Evolutionary conservation across 2,329 filamentous ascomycete genomes (phyloP).

Genomic region (Purpureocillium takamizusanense): DNA sequence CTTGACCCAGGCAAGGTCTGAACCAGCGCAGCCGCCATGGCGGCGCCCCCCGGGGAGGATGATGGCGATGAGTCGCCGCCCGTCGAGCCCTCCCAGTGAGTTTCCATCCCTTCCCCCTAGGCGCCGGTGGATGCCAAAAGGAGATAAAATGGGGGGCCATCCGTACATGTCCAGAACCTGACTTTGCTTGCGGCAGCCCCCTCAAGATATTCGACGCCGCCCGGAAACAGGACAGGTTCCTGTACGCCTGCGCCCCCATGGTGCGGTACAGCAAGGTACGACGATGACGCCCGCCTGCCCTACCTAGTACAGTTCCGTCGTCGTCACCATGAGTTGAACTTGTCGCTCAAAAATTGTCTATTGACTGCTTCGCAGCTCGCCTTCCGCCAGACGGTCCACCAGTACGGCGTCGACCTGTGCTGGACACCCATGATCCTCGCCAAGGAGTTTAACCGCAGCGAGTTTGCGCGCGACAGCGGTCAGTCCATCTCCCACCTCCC

Average conservation of each 20-base stretch:
- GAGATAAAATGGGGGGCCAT: too few species aligned
- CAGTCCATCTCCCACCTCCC: slow-evolving; percentile 5
- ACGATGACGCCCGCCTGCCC: too few species aligned
- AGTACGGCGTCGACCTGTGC: slow-evolving; percentile 56
- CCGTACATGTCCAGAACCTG: background rate
- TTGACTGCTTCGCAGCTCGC: slow-evolving; percentile 39
- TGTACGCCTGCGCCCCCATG: slow-evolving; percentile 59
- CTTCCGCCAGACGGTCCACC: slow-evolving; percentile 57
- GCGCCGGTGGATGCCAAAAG: too few species aligned
- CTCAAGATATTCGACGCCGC: slow-evolving; percentile 50
- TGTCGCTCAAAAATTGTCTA: slow-evolving; percentile 12
- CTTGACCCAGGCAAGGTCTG: too few species aligned
- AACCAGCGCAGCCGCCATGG: too few species aligned
- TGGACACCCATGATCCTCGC: slow-evolving; percentile 67
- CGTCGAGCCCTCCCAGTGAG: too few species aligned
- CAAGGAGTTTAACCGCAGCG: slow-evolving; percentile 58
- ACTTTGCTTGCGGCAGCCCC: slow-evolving; percentile 29
- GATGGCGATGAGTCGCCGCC: too few species aligned
- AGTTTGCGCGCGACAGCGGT: slow-evolving; percentile 52
- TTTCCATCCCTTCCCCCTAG: too few species aligned
- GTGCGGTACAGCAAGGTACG: slow-evolving; percentile 53
- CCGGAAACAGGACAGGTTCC: slow-evolving; percentile 39
- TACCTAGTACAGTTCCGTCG: too few species aligned
- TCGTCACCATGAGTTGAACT: background rate
- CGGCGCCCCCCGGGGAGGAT: too few species aligned